phyloP scores from a whole-genome alignment of 1,284 basidiomycete genomes.

The Golubevia sp. region DNA sequence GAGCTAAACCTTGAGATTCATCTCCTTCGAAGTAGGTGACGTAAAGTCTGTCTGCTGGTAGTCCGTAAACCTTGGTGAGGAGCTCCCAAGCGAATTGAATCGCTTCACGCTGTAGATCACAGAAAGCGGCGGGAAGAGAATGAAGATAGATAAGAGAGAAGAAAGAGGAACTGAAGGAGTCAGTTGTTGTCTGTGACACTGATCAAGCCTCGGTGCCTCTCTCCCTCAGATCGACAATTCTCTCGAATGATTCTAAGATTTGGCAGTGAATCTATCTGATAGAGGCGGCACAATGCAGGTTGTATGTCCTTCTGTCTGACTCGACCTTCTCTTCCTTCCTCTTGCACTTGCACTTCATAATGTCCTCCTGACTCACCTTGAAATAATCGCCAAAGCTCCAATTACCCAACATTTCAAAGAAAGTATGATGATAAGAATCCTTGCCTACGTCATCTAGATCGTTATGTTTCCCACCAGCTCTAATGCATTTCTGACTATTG shows the following conservation, averaged over 20 bases:
- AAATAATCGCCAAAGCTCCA: conserved; percentile 99
- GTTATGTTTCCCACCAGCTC: conserved; percentile 98
- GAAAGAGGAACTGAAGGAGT: too few relatives aligned
- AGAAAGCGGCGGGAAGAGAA: background rate
- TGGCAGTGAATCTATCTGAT: too few relatives aligned
- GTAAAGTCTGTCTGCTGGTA: conserved; percentile 89
- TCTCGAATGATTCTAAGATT: too few relatives aligned
- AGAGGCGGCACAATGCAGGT: too few relatives aligned
- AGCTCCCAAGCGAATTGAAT: conserved; percentile 92
- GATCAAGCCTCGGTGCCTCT: too few relatives aligned
- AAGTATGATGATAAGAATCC: conserved; percentile 92
- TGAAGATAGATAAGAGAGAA: background rate
- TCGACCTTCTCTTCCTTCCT: background rate
- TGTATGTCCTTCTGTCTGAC: background rate
- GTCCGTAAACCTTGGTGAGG: conserved; percentile 82
- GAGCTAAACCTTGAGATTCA: conserved; percentile 78
- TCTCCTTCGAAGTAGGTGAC: conserved; percentile 99
- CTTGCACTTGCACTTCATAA: background rate
- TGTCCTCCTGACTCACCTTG: conserved; percentile 73
- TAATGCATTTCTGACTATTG: conserved; percentile 96
- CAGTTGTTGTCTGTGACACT: too few relatives aligned
- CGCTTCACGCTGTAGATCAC: conserved; percentile 87
- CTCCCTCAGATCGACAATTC: too few relatives aligned
- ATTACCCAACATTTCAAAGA: conserved; percentile 99
- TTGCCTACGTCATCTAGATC: conserved; percentile 98